Conservation (phyloP, 1,139 yeast species). For the Zygosaccharomyces pseudobailii region DNA sequence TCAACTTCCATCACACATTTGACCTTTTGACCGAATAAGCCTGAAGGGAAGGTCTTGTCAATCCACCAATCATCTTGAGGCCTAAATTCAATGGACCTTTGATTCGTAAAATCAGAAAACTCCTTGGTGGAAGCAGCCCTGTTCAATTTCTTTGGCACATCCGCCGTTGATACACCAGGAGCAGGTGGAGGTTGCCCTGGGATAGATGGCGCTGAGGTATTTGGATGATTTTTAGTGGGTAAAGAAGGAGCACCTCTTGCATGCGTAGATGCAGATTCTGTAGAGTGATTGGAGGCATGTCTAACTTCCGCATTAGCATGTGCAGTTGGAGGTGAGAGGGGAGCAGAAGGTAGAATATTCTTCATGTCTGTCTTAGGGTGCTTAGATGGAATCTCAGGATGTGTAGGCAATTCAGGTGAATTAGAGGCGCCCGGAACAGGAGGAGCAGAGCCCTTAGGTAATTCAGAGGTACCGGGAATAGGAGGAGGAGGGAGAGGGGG, state of each 20-base stretch:
- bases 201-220: neutral
- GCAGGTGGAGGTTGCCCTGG: neutral
- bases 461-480: neutral
- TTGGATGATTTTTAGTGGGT: neutral
- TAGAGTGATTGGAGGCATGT: neutral
- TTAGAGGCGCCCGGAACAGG: conserved; percentile 9
- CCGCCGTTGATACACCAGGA: neutral
- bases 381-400: conserved; percentile 10
- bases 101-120: conserved; percentile 10
- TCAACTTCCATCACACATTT: conserved; percentile 58
- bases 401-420: conserved; percentile 12
- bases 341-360: neutral
- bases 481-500: conserved; percentile 3
- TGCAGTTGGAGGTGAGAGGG: neutral
- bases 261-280: neutral
- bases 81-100: conserved; percentile 31
- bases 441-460: conserved; percentile 11
- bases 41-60: conserved; percentile 54
- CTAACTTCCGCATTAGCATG: neutral
- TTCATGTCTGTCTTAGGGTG: neutral
- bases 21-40: conserved; percentile 40
- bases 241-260: conserved; percentile 1
- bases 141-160: neutral
- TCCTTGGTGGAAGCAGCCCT: conserved; percentile 16
- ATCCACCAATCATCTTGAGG: conserved; percentile 35